phyloP scores from a whole-genome alignment of 495 filamentous ascomycete genomes.

The Tricharina praecox region DNA sequence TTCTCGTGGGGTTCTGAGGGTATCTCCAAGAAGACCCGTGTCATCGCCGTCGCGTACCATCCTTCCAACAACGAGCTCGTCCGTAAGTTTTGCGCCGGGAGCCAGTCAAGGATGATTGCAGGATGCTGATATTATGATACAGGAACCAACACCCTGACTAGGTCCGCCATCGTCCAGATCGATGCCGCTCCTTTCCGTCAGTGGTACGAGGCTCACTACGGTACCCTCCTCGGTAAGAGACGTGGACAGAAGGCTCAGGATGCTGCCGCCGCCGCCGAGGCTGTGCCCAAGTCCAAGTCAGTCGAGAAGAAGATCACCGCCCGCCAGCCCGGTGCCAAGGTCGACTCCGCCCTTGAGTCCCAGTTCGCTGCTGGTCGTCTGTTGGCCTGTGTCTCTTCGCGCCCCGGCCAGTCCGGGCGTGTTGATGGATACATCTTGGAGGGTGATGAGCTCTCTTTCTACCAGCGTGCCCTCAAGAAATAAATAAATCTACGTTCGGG shows the following conservation, averaged over 20 bases:
- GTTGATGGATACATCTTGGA: conserved; percentile 95
- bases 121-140: conserved; percentile 2
- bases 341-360: conserved; percentile 77
- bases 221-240: conserved; percentile 66
- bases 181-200: conserved; percentile 97
- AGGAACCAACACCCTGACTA: conserved; percentile 93
- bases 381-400: conserved; percentile 74
- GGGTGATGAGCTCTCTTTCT: conserved; percentile 98
- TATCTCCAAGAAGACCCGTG: conserved; percentile 91
- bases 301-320: conserved; percentile 92
- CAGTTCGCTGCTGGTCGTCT: conserved; percentile 98
- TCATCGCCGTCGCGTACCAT: conserved; percentile 94
- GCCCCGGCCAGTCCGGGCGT: conserved; percentile 92
- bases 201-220: conserved; percentile 99
- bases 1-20: conserved; percentile 99
- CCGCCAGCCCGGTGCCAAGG: conserved; percentile 76
- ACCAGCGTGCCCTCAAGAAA: conserved; percentile 95
- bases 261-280: conserved; percentile 37
- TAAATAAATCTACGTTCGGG: conserved; percentile 40
- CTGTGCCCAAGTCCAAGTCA: conserved; percentile 47
- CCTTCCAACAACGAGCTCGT: conserved; percentile 99
- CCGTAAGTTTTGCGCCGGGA: conserved; percentile 32
- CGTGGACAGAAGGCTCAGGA: conserved; percentile 62
- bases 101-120: too few species aligned
- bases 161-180: conserved; percentile 93